Evolutionary conservation across 2,329 filamentous ascomycete genomes (phyloP), one percentile per base, ranked within the genome.

Genomic region (Aspergillus fumigatus): DNA sequence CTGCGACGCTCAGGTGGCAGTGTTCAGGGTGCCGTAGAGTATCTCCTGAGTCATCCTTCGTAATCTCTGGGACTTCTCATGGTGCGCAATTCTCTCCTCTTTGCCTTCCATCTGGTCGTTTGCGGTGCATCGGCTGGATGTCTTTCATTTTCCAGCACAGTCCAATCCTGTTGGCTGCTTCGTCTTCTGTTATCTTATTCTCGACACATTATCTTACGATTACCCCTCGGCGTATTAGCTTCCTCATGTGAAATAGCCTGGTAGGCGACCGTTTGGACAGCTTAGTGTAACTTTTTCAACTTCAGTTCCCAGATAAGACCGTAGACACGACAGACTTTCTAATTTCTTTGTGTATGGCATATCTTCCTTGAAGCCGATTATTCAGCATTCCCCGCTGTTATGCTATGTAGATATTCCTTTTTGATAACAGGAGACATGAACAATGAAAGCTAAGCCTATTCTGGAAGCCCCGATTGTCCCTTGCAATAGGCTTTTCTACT

Each of bases 1-100:
- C 77, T 99, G 68, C 83, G 93, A 73, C 84, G 93, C 67, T 90
- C 90, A 58, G 94, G 94, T 8, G 94, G 94, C 10, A 97, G 90
- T 71, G 94, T 97, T 43, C 92, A 97, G 72, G 94, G 93, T 10
- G 94, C 75, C 2, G 68, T 77, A 51, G 74, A 77, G 50, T 75
- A 75, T 62, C 64, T 77, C 4, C 62, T 77, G 50, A 73, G 63
- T 60, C 65, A 71, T 57, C 62, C 66, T 32, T 75, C 64, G 57
- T 71, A 54, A 64, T 26, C 14, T 11, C 21, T 29, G 9, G 38
- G 23, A 25, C 35, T 29, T 25, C 29, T 47, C 25, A 4, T 14
- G 7, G 21, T 7, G 32, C 10, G 49, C 43, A 5, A 17, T 26
- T 25, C 23, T 25, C 21, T 47, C 26, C 11, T 26, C 43, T 47